Evolutionary conservation across 768 basidiomycete genomes (phyloP).

Genomic region (Rubroboletus pulcherrimus): DNA sequence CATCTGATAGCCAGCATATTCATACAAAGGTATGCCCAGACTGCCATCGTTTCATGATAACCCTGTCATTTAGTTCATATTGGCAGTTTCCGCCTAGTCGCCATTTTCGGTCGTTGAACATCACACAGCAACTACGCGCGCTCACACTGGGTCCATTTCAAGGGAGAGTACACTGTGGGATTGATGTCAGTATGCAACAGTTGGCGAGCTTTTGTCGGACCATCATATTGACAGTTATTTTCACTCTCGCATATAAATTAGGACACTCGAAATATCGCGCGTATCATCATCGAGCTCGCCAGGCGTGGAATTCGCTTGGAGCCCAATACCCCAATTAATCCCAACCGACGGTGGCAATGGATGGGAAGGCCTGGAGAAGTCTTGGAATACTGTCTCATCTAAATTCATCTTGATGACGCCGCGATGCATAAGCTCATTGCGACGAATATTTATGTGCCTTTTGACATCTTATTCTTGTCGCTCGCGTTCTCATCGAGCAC

Average conservation of each 20-base stretch:
- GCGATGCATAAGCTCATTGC: constrained; percentile 12
- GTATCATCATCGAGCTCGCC: constrained; percentile 78
- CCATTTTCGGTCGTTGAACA: constrained; percentile 47
- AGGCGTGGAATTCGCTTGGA: constrained; percentile 60
- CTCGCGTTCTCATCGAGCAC: not conserved
- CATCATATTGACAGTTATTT: constrained; percentile 1
- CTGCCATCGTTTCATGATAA: not conserved
- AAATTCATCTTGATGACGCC: not conserved
- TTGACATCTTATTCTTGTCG: not conserved
- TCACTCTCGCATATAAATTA: constrained; percentile 28
- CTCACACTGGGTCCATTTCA: constrained; percentile 72
- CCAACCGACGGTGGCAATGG: constrained; percentile 73
- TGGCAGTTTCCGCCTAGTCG: constrained; percentile 15
- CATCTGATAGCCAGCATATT: constrained; percentile 5
- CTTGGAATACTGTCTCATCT: constrained; percentile 42
- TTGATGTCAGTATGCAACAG: constrained; percentile 66
- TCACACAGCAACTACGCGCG: constrained; percentile 69
- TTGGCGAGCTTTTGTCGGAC: not conserved
- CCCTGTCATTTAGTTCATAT: not conserved
- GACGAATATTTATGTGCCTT: not conserved
- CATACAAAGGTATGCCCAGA: constrained; percentile 15
- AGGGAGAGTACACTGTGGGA: constrained; percentile 84
- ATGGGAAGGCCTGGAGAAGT: constrained; percentile 77
- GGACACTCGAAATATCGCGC: constrained; percentile 89
- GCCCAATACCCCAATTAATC: constrained; percentile 69